These are phyloP conservation scores for Fusarium zealandicum DNA, from an alignment of 2,329 filamentous ascomycete species.

Conservation along the genomic window DNA sequence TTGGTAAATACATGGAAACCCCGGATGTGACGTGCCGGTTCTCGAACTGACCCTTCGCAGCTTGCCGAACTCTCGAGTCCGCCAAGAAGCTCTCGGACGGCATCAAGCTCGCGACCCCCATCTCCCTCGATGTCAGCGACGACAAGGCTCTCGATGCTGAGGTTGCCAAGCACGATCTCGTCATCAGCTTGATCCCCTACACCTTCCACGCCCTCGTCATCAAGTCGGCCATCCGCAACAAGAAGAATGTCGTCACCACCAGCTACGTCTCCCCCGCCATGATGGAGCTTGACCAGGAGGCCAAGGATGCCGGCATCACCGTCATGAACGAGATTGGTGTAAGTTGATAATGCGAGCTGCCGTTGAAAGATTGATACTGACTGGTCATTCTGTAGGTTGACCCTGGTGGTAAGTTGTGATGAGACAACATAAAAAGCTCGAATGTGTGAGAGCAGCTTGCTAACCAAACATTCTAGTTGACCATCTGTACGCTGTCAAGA, in stretches of 20 bases:
- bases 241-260: slow-evolving; percentile 97
- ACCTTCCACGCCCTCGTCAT: slow-evolving; percentile 88
- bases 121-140: slow-evolving; percentile 85
- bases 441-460: neutral
- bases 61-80: slow-evolving; percentile 80
- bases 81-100: slow-evolving; percentile 78
- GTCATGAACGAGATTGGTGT: slow-evolving; percentile 97
- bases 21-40: too few relatives aligned
- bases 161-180: slow-evolving; percentile 79
- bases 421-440: neutral
- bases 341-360: slow-evolving; percentile 35
- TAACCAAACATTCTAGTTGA: slow-evolving; percentile 25
- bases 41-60: slow-evolving; percentile 50
- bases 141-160: slow-evolving; percentile 78
- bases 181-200: slow-evolving; percentile 88
- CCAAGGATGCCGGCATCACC: slow-evolving; percentile 90
- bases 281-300: slow-evolving; percentile 82
- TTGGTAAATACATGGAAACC: slow-evolving; percentile 56
- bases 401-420: slow-evolving; percentile 28
- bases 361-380: slow-evolving; percentile 3
- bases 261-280: slow-evolving; percentile 93
- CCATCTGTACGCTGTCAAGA: slow-evolving; percentile 78
- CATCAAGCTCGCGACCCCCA: slow-evolving; percentile 75
- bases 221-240: slow-evolving; percentile 89
- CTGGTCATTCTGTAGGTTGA: slow-evolving; percentile 22